Base-by-base conservation (phyloP, 2,329 filamentous ascomycete genomes). In the Arthrobotrys pseudoclavata region DNA sequence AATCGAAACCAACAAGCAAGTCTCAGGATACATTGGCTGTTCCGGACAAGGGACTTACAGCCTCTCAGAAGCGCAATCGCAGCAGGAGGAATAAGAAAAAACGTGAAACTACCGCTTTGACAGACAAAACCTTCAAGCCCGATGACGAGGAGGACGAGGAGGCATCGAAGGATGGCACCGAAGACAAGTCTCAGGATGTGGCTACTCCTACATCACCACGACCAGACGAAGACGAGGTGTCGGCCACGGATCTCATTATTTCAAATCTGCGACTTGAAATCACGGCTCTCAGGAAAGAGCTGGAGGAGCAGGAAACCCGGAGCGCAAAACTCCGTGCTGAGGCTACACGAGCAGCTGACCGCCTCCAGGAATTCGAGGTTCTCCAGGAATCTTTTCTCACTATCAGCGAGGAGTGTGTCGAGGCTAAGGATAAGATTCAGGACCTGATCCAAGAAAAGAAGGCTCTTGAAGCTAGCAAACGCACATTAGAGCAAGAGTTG, bases 331-430 rank as follows among this genome's bases (percentile, higher is more conserved):
- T 97, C 4, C 88, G 88, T 26, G 88, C 88, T 69, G 91, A 91
- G 83, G 86, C 92, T 82, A 92, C 90, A 15, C 92, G 96, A 70
- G 88, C 90, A 81, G 92, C 95, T 67, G 91, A 91, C 20, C 86
- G 97, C 50, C 87, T 89, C 26, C 94, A 97, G 81, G 94, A 98
- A 84, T 92, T 97, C 74, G 93, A 96, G 81, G 90, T 89, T 2
- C 85, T 98, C 76, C 89, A 91, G 62, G 93, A 97, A 69, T 92
- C 94, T 79, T 85, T 98, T 6, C 85, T 95, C 50, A 87, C 89
- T 60, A 89, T 96, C 79, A 94, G 94, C 9, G 89, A 94, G 80
- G 92, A 96, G 76, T 91, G 95, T 81, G 93, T 97, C 10, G 90
- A 92, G 80, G 91, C 92, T 13, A 95, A 94, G 84, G 90, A 96